These are phyloP conservation scores for Pseudogymnoascus pannorum DNA, from an alignment of 2,329 filamentous ascomycete species.

Conservation along the genomic window DNA sequence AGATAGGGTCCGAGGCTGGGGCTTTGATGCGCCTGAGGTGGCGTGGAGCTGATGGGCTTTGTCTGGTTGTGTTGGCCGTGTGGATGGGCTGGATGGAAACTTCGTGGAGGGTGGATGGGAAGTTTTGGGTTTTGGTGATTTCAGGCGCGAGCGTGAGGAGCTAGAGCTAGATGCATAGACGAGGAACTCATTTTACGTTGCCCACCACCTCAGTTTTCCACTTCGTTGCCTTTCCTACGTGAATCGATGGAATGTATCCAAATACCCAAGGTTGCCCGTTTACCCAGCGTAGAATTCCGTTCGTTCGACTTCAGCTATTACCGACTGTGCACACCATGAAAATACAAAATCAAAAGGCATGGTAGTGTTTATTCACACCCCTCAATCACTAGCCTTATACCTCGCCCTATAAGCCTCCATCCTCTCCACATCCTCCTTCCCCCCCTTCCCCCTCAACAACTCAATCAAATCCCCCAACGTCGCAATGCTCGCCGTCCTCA, in stretches of 20 bases:
- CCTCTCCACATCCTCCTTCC: constrained; percentile 52
- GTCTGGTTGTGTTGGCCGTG: neutral
- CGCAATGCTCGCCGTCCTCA: constrained; percentile 78
- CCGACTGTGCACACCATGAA: too few species aligned
- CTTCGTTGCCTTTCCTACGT: neutral
- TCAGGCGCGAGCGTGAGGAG: neutral
- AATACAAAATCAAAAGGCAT: too few species aligned
- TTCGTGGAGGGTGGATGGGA: neutral
- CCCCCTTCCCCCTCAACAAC: constrained; percentile 54
- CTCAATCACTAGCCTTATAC: constrained; percentile 52
- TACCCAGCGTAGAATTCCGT: too few species aligned
- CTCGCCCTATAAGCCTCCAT: constrained; percentile 62
- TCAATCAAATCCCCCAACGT: constrained; percentile 74
- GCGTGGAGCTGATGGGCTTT: neutral
- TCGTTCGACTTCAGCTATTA: too few species aligned
- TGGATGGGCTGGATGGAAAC: constrained; percentile 2
- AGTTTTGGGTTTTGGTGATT: constrained; percentile 1
- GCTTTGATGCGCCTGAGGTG: neutral
- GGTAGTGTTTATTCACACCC: too few species aligned
- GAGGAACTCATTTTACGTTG: neutral
- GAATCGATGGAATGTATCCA: too few species aligned
- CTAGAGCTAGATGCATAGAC: neutral
- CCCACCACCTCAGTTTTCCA: neutral
- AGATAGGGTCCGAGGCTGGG: too few species aligned
- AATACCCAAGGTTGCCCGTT: too few species aligned